Base-by-base conservation (phyloP, 257 asterid species). In the Ajuga chamaepitys region DNA sequence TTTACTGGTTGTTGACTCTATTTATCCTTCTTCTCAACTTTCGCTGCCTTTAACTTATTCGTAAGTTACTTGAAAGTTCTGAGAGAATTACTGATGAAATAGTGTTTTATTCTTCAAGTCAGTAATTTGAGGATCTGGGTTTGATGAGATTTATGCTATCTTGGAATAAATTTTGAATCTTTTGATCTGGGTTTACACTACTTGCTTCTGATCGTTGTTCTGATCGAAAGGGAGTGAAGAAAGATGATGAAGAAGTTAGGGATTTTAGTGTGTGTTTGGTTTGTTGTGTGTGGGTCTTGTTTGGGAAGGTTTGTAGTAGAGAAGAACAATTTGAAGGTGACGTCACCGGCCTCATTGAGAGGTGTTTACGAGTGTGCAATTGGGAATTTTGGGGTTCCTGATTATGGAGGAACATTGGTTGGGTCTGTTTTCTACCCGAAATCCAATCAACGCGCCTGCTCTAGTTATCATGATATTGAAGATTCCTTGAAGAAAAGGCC, bases 301-400 rank as follows among this genome's bases (percentile, higher is more conserved):
- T 71, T 80, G 21, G 96, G 91, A 4, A 87, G 95, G 76, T 93
- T 93, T 60, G 95, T 93, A 3, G 99, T 93, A 70, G 99, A 93
- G 84, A 93, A 89, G 86, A 93, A 89, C 59, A 89, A 89, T 70
- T 75, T 93, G 87, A 89, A 78, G 78, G 82, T 93, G 45, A 81
- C 99, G 1, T 83, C 96, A 3, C 99, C 99, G 1, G 85, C 74
- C 7, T 76, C 91, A 1, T 62, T 93, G 50, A 93, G 75, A 64
- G 85, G 70, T 51, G 91, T 83, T 37, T 80, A 89, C 45, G 97
- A 89, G 68, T 84, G 95, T 62, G 97, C 97, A 37, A 93, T 93
- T 76, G 99, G 99, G 80, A 89, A 93, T 80, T 93, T 93, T 71
- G 97, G 99, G 70, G 89, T 93, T 47, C 97, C 99, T 55, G 83